Evolutionary conservation across 2,329 filamentous ascomycete species (phyloP).

Genomic region (Diplodia corticola): DNA sequence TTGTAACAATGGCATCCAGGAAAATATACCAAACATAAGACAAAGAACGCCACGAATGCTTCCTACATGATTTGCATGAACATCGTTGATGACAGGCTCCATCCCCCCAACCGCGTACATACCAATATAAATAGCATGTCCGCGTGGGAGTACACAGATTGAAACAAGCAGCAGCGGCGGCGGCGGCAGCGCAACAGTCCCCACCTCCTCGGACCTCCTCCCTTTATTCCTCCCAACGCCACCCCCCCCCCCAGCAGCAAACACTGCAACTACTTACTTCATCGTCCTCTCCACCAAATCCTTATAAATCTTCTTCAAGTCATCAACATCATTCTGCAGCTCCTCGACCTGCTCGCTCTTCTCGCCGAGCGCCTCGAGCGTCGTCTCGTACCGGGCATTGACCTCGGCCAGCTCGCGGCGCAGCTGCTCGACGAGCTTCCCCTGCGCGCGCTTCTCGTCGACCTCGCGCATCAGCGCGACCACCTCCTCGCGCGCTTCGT

Average conservation of each 20-base stretch:
- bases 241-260: background rate
- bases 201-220: too few relatives aligned
- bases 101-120: constrained; percentile 5
- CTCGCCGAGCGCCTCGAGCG: constrained; percentile 91
- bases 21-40: background rate
- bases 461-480: constrained; percentile 84
- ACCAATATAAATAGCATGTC: background rate
- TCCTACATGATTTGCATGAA: constrained; percentile 4
- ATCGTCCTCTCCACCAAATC: constrained; percentile 86
- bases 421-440: constrained; percentile 62
- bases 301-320: constrained; percentile 95
- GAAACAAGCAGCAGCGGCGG: background rate
- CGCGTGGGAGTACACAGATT: background rate
- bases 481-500: constrained; percentile 91
- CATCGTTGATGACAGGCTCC: constrained; percentile 6
- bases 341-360: constrained; percentile 96
- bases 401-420: constrained; percentile 69
- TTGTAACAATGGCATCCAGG: background rate
- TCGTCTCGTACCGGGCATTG: constrained; percentile 81
- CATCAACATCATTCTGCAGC: constrained; percentile 80
- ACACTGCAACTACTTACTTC: constrained; percentile 50
- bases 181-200: background rate
- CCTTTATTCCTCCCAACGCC: background rate
- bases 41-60: background rate
- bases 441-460: constrained; percentile 65